A percentile compares a stretch with the other conserved stretches of the same genome.
phyloP scores from a whole-genome alignment of 768 basidiomycete species.

The Pulveroboletus ravenelii region DNA sequence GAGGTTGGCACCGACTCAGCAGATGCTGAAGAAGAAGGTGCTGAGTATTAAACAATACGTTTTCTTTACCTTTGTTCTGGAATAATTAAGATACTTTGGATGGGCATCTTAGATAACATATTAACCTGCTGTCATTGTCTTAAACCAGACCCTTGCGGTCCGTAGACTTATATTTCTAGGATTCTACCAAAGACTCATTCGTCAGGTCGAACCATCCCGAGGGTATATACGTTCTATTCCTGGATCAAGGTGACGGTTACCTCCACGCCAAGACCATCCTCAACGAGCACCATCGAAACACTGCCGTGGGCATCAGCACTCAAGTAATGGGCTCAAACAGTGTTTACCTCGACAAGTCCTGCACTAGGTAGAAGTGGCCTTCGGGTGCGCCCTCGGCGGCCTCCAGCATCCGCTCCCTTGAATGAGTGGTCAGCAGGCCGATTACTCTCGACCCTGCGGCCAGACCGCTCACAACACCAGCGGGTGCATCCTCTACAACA shows the following conservation, averaged over 20 bases:
- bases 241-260: conserved; percentile 15
- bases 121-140: conserved; percentile 9
- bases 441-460: conserved; percentile 83
- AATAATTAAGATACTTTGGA: conserved; percentile 2
- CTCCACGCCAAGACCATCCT: conserved; percentile 38
- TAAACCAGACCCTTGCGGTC: background rate
- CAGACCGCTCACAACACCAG: conserved; percentile 73
- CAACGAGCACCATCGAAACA: conserved; percentile 27
- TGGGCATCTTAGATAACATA: conserved; percentile 6
- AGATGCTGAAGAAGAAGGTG: conserved; percentile 60
- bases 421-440: conserved; percentile 79
- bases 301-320: conserved; percentile 11
- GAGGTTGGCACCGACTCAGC: conserved; percentile 80
- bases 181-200: background rate
- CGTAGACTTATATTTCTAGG: conserved; percentile 4
- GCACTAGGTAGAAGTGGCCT: conserved; percentile 50
- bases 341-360: conserved; percentile 63
- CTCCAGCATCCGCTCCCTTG: conserved; percentile 59
- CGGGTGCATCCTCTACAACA: conserved; percentile 90
- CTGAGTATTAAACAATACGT: conserved; percentile 41
- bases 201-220: background rate
- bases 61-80: background rate
- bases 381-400: conserved; percentile 44
- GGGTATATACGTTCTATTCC: background rate
- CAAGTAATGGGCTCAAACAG: background rate